Conservation (phyloP, 768 basidiomycete species). For the Podaxis pistillaris region DNA sequence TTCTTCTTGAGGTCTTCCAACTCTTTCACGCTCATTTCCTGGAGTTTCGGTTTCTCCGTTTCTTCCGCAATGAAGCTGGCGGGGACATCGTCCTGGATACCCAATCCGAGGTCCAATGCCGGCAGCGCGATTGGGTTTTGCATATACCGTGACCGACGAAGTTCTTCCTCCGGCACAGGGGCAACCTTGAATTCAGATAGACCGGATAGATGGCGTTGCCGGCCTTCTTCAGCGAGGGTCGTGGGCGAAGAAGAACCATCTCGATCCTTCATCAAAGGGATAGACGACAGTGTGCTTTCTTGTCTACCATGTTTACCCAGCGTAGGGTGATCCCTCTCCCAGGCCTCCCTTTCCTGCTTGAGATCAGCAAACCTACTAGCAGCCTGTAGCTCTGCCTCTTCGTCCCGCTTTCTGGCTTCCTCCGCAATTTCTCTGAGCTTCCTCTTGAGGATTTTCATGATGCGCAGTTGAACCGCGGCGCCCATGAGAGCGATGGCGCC, state of each 20-base stretch:
- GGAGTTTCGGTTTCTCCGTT: constrained; percentile 19
- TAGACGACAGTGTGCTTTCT: constrained; percentile 61
- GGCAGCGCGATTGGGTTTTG: constrained; percentile 64
- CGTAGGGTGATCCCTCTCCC: constrained; percentile 84
- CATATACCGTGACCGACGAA: constrained; percentile 43
- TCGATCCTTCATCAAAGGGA: constrained; percentile 66
- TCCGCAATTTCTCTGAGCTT: constrained; percentile 79
- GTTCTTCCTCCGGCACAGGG: constrained; percentile 60
- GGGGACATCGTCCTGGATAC: constrained; percentile 76
- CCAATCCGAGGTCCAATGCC: constrained; percentile 69
- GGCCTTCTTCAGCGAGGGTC: constrained; percentile 44
- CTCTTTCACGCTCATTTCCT: constrained; percentile 33
- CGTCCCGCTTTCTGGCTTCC: constrained; percentile 70
- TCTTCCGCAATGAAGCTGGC: constrained; percentile 58
- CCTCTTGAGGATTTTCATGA: constrained; percentile 74
- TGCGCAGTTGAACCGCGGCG: constrained; percentile 84
- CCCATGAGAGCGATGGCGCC: constrained; percentile 84
- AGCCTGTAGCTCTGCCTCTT: constrained; percentile 73
- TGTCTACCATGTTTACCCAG: constrained; percentile 58
- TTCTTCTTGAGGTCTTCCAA: constrained; percentile 64
- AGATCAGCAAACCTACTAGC: constrained; percentile 66
- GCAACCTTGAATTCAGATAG: constrained; percentile 74
- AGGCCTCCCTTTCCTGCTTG: constrained; percentile 70
- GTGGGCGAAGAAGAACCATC: constrained; percentile 47
- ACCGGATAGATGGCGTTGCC: constrained; percentile 54